Percentiles rank a stretch among this genome's conserved stretches.
Conservation (phyloP, 768 basidiomycete species). For the Infundibulicybe gibba region DNA sequence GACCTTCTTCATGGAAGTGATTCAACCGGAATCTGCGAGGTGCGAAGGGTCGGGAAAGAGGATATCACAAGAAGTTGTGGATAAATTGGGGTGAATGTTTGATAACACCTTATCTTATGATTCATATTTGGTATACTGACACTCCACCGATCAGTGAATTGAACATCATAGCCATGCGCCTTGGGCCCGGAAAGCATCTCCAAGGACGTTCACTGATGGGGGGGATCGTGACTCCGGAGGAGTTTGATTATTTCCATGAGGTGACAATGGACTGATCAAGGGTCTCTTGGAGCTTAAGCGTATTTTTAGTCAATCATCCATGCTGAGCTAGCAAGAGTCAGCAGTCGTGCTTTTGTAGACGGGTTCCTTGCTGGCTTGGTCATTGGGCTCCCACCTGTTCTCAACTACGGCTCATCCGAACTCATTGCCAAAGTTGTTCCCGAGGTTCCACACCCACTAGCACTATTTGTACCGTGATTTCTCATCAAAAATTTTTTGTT, state of each 20-base stretch:
- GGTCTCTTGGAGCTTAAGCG: background rate
- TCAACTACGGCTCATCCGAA: slow-evolving; percentile 83
- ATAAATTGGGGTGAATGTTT: slow-evolving; percentile 70
- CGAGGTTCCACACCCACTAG: slow-evolving; percentile 36
- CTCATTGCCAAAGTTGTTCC: slow-evolving; percentile 68
- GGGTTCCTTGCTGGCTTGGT: slow-evolving; percentile 79
- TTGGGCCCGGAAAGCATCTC: slow-evolving; percentile 88
- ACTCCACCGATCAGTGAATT: slow-evolving; percentile 43
- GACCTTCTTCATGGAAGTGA: slow-evolving; percentile 71
- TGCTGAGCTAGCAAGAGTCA: slow-evolving; percentile 79
- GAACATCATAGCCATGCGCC: slow-evolving; percentile 84
- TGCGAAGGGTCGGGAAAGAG: slow-evolving; percentile 88
- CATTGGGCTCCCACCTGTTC: slow-evolving; percentile 85
- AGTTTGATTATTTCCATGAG: slow-evolving; percentile 96
- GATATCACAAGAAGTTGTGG: slow-evolving; percentile 80
- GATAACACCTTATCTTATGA: background rate
- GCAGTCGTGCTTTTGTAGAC: slow-evolving; percentile 84
- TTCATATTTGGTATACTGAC: background rate
- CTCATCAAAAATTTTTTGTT: background rate
- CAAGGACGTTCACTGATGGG: slow-evolving; percentile 73
- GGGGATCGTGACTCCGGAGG: slow-evolving; percentile 72
- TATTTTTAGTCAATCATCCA: slow-evolving; percentile 64
- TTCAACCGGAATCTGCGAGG: slow-evolving; percentile 67
- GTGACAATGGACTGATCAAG: slow-evolving; percentile 25
- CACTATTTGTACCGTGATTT: background rate